Evolutionary conservation across 495 filamentous ascomycete genomes (phyloP), one percentile per base, ranked within the genome.

Genomic region (Bryoglossum gracile): DNA sequence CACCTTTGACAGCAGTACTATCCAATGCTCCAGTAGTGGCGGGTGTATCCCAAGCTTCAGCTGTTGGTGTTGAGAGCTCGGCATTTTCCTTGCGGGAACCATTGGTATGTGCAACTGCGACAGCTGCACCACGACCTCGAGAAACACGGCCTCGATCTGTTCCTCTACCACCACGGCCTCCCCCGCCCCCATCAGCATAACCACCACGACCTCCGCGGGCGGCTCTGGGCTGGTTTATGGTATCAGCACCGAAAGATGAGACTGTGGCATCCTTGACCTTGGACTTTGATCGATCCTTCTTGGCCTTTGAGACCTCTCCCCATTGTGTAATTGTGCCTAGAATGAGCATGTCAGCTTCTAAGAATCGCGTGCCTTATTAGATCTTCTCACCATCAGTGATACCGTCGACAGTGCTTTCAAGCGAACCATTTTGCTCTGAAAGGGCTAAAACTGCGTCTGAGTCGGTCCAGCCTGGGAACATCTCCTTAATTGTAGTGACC

Each of bases 351-450:
- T n/a, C n/a, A n/a, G n/a, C n/a, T n/a, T n/a, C n/a, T n/a, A n/a
- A n/a, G n/a, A n/a, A n/a, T n/a, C n/a, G n/a, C n/a, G n/a, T n/a
- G n/a, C n/a, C n/a, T n/a, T n/a, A n/a, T n/a, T n/a, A n/a, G n/a
- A n/a, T n/a, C n/a, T n/a, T n/a, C 73, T 60, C 72, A 95, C 92
- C 92, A 68, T 96, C 87, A 55, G 82, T 84, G 60, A 99, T 96
- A 66, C 86, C 84, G 59, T 86, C 82, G 70, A 88, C 89, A 56
- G 91, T 83, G 54, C 77, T 71, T 58, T 86, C 78, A 44, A 94
- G 75, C 63, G 96, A 87, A 58, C 91, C 92, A 59, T 89, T 78
- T 32, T 87, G 89, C 71, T 99, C 92, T 63, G 92, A 78, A 48
- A 99, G 71, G 43, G 89, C 89, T 57, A 89, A 89, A 41, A 95